These are phyloP conservation scores for Pythium guiyangense DNA, from an alignment of 352 stramenopile genomes.

Conservation along the genomic window DNA sequence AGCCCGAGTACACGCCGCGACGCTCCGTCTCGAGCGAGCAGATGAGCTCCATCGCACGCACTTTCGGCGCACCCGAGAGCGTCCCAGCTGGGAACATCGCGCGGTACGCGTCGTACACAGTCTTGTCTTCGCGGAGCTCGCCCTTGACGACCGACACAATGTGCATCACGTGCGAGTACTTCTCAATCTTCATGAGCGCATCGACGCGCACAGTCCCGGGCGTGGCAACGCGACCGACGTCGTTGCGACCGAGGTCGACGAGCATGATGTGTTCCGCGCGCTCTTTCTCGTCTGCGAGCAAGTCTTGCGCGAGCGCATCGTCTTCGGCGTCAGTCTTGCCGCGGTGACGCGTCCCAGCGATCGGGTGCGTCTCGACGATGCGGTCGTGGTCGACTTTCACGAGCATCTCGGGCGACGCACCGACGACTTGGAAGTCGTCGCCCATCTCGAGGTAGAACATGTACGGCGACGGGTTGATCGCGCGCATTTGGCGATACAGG, in stretches of 20 bases:
- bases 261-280: conserved; percentile 92
- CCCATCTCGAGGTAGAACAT: conserved; percentile 89
- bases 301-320: conserved; percentile 63
- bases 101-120: conserved; percentile 86
- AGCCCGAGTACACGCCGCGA: conserved; percentile 82
- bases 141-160: conserved; percentile 89
- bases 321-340: conserved; percentile 86
- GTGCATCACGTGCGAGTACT: conserved; percentile 92
- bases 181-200: conserved; percentile 88
- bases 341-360: conserved; percentile 84
- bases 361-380: conserved; percentile 86
- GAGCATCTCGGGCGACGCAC: conserved; percentile 86
- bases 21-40: conserved; percentile 79
- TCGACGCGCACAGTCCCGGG: conserved; percentile 81
- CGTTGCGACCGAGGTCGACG: conserved; percentile 88
- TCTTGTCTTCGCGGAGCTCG: conserved; percentile 69
- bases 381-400: conserved; percentile 84
- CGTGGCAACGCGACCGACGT: conserved; percentile 82
- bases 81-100: conserved; percentile 87
- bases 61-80: conserved; percentile 85
- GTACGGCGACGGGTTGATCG: conserved; percentile 88
- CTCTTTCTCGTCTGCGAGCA: conserved; percentile 87
- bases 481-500: conserved; percentile 86
- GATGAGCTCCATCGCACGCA: conserved; percentile 89
- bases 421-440: conserved; percentile 84